phyloP scores from a whole-genome alignment of 495 filamentous ascomycete species.

The Achaetomiella virescens region DNA sequence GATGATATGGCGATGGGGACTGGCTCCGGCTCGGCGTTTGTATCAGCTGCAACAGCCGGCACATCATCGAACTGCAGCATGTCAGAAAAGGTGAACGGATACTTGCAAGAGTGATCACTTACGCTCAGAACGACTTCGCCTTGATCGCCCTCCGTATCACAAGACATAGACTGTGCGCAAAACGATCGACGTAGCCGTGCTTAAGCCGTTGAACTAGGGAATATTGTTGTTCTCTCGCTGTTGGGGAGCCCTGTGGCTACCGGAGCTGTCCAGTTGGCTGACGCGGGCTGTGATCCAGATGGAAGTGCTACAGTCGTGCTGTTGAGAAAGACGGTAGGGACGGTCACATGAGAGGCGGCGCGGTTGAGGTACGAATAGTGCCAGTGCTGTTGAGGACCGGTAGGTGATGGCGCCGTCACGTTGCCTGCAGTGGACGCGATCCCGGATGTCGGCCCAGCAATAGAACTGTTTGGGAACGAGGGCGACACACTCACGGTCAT shows the following conservation, averaged over 20 bases:
- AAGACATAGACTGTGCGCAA: background rate
- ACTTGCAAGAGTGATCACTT: background rate
- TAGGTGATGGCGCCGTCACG: background rate
- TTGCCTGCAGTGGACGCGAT: background rate
- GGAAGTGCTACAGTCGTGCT: background rate
- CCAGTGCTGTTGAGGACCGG: background rate
- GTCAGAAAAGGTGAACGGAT: constrained; percentile 4
- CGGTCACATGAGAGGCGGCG: background rate
- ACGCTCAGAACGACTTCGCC: constrained; percentile 29
- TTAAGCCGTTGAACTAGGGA: background rate
- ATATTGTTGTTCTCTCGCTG: background rate
- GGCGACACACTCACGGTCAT: background rate
- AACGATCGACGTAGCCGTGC: background rate
- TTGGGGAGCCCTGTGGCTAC: background rate
- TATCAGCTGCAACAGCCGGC: constrained; percentile 19
- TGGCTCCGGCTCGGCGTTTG: constrained; percentile 21
- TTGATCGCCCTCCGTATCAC: constrained; percentile 24
- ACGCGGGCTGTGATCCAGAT: background rate
- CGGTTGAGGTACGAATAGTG: background rate
- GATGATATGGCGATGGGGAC: constrained; percentile 37
- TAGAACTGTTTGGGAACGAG: background rate
- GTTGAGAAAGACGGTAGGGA: background rate
- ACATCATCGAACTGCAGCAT: constrained; percentile 37
- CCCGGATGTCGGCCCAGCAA: background rate
- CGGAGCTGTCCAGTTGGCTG: background rate